phyloP scores from a whole-genome alignment of 2,329 filamentous ascomycete species.

The Epichloe coenophiala region DNA sequence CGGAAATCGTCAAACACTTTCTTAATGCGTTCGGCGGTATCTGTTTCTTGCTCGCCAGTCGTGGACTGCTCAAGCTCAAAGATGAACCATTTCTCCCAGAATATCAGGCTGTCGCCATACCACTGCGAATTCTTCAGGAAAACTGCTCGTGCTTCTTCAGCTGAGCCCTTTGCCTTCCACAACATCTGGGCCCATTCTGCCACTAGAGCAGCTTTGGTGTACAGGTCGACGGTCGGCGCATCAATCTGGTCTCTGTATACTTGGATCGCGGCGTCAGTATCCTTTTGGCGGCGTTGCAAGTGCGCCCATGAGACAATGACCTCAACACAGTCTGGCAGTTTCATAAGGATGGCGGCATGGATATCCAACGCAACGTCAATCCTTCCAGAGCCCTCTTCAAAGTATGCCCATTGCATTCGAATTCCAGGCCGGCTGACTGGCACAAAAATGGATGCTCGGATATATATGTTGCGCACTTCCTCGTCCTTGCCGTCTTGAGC shows the following conservation, averaged over 20 bases:
- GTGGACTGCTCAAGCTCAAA: conserved; percentile 82
- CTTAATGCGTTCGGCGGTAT: conserved; percentile 63
- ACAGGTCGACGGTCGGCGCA: conserved; percentile 54
- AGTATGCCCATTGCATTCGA: conserved; percentile 83
- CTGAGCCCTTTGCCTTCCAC: conserved; percentile 75
- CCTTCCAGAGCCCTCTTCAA: conserved; percentile 75
- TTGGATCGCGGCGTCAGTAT: conserved; percentile 71
- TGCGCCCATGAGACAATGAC: conserved; percentile 83
- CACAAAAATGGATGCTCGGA: conserved; percentile 78
- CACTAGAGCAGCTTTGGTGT: conserved; percentile 74
- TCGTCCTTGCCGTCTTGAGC: conserved; percentile 70
- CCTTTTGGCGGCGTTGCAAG: conserved; percentile 67
- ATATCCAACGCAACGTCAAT: conserved; percentile 72
- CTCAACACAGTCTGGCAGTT: conserved; percentile 70
- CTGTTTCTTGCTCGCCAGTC: conserved; percentile 45
- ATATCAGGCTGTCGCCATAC: conserved; percentile 73
- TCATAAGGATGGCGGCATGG: conserved; percentile 64
- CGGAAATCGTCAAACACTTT: conserved; percentile 65
- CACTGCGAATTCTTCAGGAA: conserved; percentile 72
- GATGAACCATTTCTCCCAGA: conserved; percentile 80
- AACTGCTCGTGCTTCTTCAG: conserved; percentile 68
- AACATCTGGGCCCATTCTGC: conserved; percentile 78
- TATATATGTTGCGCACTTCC: conserved; percentile 83
- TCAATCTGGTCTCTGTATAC: conserved; percentile 74
- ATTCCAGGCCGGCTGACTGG: conserved; percentile 75